A percentile compares a stretch with the other conserved stretches of the same genome.
These are phyloP conservation scores for Colletotrichum phormii DNA, from an alignment of 2,329 filamentous ascomycete species.

Conservation along the genomic window DNA sequence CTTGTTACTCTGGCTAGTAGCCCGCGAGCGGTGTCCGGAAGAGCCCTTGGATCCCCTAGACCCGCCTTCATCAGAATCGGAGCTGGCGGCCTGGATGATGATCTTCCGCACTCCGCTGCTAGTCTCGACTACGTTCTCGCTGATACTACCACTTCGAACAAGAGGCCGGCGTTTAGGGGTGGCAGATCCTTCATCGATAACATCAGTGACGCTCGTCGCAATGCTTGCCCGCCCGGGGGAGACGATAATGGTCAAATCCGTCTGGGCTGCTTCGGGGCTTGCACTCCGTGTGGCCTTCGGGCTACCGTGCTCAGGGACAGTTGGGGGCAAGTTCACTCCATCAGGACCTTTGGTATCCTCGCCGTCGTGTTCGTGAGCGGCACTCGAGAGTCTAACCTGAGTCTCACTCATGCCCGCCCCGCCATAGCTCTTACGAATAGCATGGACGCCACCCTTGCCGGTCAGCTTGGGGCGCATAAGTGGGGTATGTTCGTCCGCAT, in stretches of 20 bases:
- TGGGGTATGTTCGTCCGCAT: slow-evolving; percentile 34
- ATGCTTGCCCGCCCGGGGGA: slow-evolving; percentile 29
- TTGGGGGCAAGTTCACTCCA: slow-evolving; percentile 21
- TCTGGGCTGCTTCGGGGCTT: slow-evolving; percentile 15
- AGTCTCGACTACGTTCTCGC: slow-evolving; percentile 38
- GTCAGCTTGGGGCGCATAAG: slow-evolving; percentile 39
- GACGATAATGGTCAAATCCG: slow-evolving; percentile 29
- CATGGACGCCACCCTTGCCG: slow-evolving; percentile 40
- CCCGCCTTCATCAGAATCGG: slow-evolving; percentile 33
- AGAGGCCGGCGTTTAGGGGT: slow-evolving; percentile 32
- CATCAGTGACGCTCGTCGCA: slow-evolving; percentile 24
- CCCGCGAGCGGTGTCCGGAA: slow-evolving; percentile 28
- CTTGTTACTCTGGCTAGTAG: slow-evolving; percentile 21
- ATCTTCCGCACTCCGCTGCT: slow-evolving; percentile 38
- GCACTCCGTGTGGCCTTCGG: background rate
- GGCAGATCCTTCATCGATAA: slow-evolving; percentile 22
- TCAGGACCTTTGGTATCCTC: background rate
- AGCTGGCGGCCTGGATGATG: slow-evolving; percentile 37
- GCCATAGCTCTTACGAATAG: slow-evolving; percentile 37
- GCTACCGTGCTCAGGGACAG: slow-evolving; percentile 21
- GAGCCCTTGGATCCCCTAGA: slow-evolving; percentile 37
- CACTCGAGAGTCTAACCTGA: slow-evolving; percentile 32
- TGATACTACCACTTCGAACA: slow-evolving; percentile 39
- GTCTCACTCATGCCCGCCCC: slow-evolving; percentile 34
- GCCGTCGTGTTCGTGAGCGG: slow-evolving; percentile 11